Percentiles rank a stretch among this genome's conserved stretches.
phyloP scores from a whole-genome alignment of 1,139 yeast genomes.

The Saccharomyces hybrid region DNA sequence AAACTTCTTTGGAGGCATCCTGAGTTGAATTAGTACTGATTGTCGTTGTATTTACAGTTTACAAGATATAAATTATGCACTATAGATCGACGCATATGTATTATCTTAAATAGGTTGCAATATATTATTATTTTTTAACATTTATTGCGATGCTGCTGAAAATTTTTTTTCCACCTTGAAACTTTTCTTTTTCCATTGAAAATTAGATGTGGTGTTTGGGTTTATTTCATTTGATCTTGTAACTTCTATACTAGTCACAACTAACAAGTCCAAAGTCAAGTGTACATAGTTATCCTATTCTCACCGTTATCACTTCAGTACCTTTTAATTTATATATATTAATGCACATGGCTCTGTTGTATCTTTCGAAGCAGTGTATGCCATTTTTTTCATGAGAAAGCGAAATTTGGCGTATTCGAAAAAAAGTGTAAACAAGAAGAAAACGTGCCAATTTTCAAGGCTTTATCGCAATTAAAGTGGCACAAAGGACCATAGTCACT shows the following conservation, averaged over 20 bases:
- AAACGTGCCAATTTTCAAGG: neutral
- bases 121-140: neutral
- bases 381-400: neutral
- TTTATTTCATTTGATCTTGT: neutral
- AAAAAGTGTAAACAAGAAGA: slow-evolving; percentile 1
- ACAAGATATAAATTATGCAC: neutral
- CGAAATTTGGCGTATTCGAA: neutral
- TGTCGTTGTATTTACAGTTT: neutral
- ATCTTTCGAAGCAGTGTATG: neutral
- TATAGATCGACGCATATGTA: neutral
- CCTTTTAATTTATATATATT: neutral
- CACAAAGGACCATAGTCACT: neutral
- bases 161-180: neutral
- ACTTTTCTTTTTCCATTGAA: neutral
- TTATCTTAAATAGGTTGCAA: neutral
- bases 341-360: neutral
- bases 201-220: neutral
- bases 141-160: slow-evolving; percentile 1
- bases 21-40: neutral
- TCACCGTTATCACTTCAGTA: neutral
- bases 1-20: slow-evolving; percentile 33
- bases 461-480: neutral
- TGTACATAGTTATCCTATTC: neutral
- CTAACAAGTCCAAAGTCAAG: neutral
- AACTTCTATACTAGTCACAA: neutral